Percentiles rank a stretch among this genome's conserved stretches.
Conservation (phyloP, 2,329 filamentous ascomycete genomes). For the Capronia epimyces region DNA sequence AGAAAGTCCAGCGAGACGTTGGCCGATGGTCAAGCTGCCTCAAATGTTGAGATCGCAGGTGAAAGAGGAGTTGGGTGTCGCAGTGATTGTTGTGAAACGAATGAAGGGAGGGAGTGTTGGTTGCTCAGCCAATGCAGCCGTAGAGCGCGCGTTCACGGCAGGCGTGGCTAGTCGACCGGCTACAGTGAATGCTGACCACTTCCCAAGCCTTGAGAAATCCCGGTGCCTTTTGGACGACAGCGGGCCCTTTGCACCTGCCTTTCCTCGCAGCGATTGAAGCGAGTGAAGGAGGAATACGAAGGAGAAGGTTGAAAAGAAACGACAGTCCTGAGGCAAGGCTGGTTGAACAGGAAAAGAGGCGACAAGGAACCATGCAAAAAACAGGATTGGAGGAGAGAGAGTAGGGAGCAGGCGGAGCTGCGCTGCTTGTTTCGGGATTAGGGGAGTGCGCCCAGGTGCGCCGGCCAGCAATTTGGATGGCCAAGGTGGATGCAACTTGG, state of each 20-base stretch:
- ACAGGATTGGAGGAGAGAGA: conserved; percentile 14
- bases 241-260: conserved; percentile 12
- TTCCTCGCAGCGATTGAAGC: conserved; percentile 25
- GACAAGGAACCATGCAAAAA: conserved; percentile 17
- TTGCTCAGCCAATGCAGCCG: conserved; percentile 31
- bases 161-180: conserved; percentile 17
- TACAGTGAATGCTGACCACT: conserved; percentile 8
- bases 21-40: conserved; percentile 5
- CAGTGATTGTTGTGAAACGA: conserved; percentile 32
- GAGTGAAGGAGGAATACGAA: conserved; percentile 21
- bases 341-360: conserved; percentile 11
- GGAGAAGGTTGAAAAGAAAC: conserved; percentile 22
- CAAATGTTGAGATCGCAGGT: conserved; percentile 14
- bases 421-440: conserved; percentile 24
- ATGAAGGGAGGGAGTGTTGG: conserved; percentile 29
- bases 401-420: conserved; percentile 4
- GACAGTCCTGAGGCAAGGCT: conserved; percentile 28
- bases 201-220: conserved; percentile 4
- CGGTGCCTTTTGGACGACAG: background rate
- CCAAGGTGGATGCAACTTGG: conserved; percentile 3
- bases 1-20: conserved; percentile 19
- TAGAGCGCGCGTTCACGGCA: conserved; percentile 28
- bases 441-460: conserved; percentile 16
- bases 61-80: conserved; percentile 13
- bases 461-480: conserved; percentile 18